Percentiles rank a stretch among this genome's conserved stretches.
These are phyloP conservation scores for Camelina sativa DNA, from an alignment of 345 rosid species.

Conservation along the genomic window DNA sequence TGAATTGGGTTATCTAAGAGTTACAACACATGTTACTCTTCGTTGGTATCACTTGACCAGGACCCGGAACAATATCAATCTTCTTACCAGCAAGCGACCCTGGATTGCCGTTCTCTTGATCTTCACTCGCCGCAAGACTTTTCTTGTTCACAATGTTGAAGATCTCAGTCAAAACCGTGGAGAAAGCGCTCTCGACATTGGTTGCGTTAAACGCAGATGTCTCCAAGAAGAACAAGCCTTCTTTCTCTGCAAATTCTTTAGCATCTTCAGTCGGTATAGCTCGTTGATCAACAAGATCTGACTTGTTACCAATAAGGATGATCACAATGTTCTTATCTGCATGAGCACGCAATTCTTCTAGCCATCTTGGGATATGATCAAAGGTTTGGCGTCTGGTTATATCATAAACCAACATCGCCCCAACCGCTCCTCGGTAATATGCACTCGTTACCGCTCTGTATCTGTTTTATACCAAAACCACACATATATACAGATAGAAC, in stretches of 20 bases:
- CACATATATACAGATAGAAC: not conserved
- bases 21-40: slow-evolving; percentile 66
- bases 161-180: slow-evolving; percentile 72
- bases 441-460: slow-evolving; percentile 89
- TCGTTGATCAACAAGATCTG: slow-evolving; percentile 69
- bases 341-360: slow-evolving; percentile 80
- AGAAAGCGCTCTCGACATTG: slow-evolving; percentile 70
- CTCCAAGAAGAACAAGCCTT: slow-evolving; percentile 80
- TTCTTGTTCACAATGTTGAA: slow-evolving; percentile 78
- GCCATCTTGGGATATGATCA: slow-evolving; percentile 84
- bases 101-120: slow-evolving; percentile 57
- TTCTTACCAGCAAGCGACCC: slow-evolving; percentile 68
- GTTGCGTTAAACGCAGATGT: slow-evolving; percentile 73
- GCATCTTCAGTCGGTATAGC: slow-evolving; percentile 71
- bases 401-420: slow-evolving; percentile 83
- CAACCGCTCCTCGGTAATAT: slow-evolving; percentile 83
- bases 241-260: slow-evolving; percentile 79
- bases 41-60: slow-evolving; percentile 67
- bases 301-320: slow-evolving; percentile 74
- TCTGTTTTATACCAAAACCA: slow-evolving; percentile 42
- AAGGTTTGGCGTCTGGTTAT: slow-evolving; percentile 76
- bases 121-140: slow-evolving; percentile 60
- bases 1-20: slow-evolving; percentile 42
- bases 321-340: slow-evolving; percentile 85
- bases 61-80: slow-evolving; percentile 67